Evolutionary conservation across 2,329 filamentous ascomycete genomes (phyloP).

Genomic region (Colletotrichum paranaense): DNA sequence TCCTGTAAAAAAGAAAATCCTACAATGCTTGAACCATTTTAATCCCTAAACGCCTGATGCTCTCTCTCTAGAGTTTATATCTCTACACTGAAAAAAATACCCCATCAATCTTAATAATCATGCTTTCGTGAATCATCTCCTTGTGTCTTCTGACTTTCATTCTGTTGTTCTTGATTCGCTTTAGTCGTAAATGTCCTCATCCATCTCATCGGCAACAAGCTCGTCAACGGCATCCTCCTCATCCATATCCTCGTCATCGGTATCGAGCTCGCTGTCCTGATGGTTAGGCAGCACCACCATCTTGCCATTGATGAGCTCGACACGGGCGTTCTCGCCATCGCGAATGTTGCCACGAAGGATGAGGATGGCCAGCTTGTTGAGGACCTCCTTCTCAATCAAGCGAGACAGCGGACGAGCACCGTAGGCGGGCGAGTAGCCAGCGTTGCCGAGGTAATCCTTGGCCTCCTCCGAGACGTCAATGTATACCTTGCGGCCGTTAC

Average conservation of each 20-base stretch:
- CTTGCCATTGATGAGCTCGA: slow-evolving; percentile 83
- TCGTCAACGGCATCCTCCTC: slow-evolving; percentile 81
- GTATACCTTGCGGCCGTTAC: slow-evolving; percentile 86
- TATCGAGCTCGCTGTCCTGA: slow-evolving; percentile 65
- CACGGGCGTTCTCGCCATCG: slow-evolving; percentile 85
- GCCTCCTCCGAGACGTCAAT: slow-evolving; percentile 87
- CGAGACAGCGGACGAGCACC: slow-evolving; percentile 89
- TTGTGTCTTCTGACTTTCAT: neutral
- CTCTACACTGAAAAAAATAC: neutral
- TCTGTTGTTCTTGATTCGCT: neutral
- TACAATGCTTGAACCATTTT: neutral
- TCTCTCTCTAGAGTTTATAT: neutral
- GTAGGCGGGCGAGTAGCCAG: slow-evolving; percentile 95
- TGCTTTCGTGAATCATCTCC: slow-evolving; percentile 19
- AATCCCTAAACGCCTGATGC: slow-evolving; percentile 18
- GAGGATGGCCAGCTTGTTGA: slow-evolving; percentile 91
- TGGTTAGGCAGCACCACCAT: slow-evolving; percentile 89
- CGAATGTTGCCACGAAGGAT: slow-evolving; percentile 86
- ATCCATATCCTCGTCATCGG: slow-evolving; percentile 76
- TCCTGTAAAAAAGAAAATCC: neutral
- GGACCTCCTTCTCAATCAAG: slow-evolving; percentile 96
- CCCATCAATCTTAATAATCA: neutral
- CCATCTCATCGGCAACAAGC: slow-evolving; percentile 68
- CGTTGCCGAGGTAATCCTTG: slow-evolving; percentile 90
- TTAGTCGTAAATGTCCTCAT: slow-evolving; percentile 65